Percentiles rank a stretch among this genome's conserved stretches.
These are phyloP conservation scores for Cystofilobasidium bisporidii DNA, from an alignment of 768 basidiomycete species.

Conservation along the genomic window DNA sequence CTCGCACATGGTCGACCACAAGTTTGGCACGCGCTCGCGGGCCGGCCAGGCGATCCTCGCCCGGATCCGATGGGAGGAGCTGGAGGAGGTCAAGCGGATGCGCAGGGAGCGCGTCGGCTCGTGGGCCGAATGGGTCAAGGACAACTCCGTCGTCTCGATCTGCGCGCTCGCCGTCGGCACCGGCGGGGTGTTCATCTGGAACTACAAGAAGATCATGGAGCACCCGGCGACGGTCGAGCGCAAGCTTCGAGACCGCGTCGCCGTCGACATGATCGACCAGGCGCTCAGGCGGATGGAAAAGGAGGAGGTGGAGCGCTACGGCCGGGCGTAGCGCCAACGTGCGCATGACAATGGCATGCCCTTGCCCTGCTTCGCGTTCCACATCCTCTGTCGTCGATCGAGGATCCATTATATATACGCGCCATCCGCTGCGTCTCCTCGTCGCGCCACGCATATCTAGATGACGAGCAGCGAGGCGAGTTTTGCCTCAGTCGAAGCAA, in stretches of 20 bases:
- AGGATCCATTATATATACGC: background rate
- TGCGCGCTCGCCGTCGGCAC: background rate
- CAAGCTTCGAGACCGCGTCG: background rate
- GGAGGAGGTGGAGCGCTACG: slow-evolving; percentile 2
- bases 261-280: slow-evolving; percentile 2
- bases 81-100: slow-evolving; percentile 8
- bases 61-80: slow-evolving; percentile 20
- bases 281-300: slow-evolving; percentile 3
- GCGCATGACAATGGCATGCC: too few species aligned
- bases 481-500: slow-evolving; percentile 74
- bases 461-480: slow-evolving; percentile 45
- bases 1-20: slow-evolving; percentile 52
- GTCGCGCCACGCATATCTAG: slow-evolving; percentile 22
- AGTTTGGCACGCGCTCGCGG: slow-evolving; percentile 55
- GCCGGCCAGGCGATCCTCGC: slow-evolving; percentile 57
- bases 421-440: background rate
- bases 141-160: background rate
- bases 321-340: too few species aligned
- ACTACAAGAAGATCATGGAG: background rate
- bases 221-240: background rate
- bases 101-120: background rate
- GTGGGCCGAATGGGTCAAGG: background rate
- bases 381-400: too few species aligned
- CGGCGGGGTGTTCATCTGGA: background rate
- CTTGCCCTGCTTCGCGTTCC: too few species aligned